Evolutionary conservation across 2,329 filamentous ascomycete species (phyloP).

Genomic region (Phyllosticta paracitricarpa): DNA sequence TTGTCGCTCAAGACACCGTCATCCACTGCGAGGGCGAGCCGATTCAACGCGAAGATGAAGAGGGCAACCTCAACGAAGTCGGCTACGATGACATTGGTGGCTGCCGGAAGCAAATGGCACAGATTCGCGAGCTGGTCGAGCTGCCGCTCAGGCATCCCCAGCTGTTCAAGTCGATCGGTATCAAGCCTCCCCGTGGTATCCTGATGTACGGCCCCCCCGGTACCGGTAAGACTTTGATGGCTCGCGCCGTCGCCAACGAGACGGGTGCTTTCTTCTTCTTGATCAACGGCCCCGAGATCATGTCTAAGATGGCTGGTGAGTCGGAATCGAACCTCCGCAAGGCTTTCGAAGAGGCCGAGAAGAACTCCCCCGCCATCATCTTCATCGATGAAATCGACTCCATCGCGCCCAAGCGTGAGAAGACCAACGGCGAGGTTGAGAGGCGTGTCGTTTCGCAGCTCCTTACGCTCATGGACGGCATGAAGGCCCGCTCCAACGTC

Average conservation of each 20-base stretch:
- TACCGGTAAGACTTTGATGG: slow-evolving; percentile 99
- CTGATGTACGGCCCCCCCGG: slow-evolving; percentile 88
- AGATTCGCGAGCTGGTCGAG: slow-evolving; percentile 98
- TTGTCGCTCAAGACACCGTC: slow-evolving; percentile 96
- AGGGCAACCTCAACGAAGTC: slow-evolving; percentile 98
- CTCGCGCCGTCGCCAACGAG: slow-evolving; percentile 96
- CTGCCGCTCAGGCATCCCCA: slow-evolving; percentile 92
- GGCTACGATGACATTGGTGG: slow-evolving; percentile 99
- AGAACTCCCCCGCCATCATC: slow-evolving; percentile 98
- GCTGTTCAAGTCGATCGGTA: slow-evolving; percentile 99
- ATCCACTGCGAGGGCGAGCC: slow-evolving; percentile 97
- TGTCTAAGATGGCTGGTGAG: slow-evolving; percentile 99
- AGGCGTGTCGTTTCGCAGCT: slow-evolving; percentile 97
- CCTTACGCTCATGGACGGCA: slow-evolving; percentile 95
- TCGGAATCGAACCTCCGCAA: slow-evolving; percentile 97
- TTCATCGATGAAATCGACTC: slow-evolving; percentile 99
- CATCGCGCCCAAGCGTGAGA: slow-evolving; percentile 98
- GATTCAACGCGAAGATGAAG: slow-evolving; percentile 96
- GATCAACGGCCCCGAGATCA: slow-evolving; percentile 98
- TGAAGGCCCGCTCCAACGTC: slow-evolving; percentile 98
- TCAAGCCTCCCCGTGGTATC: slow-evolving; percentile 97
- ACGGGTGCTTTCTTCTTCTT: slow-evolving; percentile 99
- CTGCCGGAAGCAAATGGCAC: slow-evolving; percentile 99
- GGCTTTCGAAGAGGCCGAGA: slow-evolving; percentile 99
- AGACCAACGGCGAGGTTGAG: slow-evolving; percentile 98